A percentile compares a stretch with the other conserved stretches of the same genome.
These are phyloP conservation scores for Trichosporon inkin DNA, from an alignment of 1,284 basidiomycete species.

Conservation along the genomic window DNA sequence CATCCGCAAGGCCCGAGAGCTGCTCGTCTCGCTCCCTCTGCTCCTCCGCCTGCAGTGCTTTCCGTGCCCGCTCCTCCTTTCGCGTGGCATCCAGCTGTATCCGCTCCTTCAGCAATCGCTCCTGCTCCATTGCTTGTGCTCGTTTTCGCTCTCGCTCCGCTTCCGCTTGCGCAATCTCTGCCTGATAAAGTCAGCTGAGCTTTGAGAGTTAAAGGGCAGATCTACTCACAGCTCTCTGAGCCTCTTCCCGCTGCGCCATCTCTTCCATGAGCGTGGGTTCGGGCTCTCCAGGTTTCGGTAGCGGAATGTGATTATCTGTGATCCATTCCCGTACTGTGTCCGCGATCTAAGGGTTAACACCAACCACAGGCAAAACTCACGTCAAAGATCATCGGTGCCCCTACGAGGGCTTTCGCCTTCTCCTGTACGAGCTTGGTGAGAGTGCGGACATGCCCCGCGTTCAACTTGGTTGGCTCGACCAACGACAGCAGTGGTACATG, in stretches of 20 bases:
- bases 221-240: constrained; percentile 40
- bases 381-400: constrained; percentile 47
- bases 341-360: constrained; percentile 33
- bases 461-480: constrained; percentile 37
- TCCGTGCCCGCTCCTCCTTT: constrained; percentile 33
- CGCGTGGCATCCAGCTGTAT: constrained; percentile 40
- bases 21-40: constrained; percentile 28
- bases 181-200: constrained; percentile 22
- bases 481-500: constrained; percentile 39
- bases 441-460: constrained; percentile 35
- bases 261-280: constrained; percentile 48
- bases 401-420: constrained; percentile 37
- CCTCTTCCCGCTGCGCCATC: constrained; percentile 47
- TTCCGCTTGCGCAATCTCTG: constrained; percentile 30
- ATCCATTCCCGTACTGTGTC: constrained; percentile 43
- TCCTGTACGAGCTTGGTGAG: constrained; percentile 41
- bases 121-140: constrained; percentile 32
- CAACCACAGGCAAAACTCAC: constrained; percentile 24
- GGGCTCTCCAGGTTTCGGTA: constrained; percentile 36
- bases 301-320: constrained; percentile 40
- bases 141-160: constrained; percentile 32
- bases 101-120: constrained; percentile 37
- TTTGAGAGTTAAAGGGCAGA: not conserved
- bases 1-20: constrained; percentile 33
- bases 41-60: constrained; percentile 22